Evolutionary conservation across 169 alveolate species (phyloP).

Genomic region (Plasmodium gallinaceum): DNA sequence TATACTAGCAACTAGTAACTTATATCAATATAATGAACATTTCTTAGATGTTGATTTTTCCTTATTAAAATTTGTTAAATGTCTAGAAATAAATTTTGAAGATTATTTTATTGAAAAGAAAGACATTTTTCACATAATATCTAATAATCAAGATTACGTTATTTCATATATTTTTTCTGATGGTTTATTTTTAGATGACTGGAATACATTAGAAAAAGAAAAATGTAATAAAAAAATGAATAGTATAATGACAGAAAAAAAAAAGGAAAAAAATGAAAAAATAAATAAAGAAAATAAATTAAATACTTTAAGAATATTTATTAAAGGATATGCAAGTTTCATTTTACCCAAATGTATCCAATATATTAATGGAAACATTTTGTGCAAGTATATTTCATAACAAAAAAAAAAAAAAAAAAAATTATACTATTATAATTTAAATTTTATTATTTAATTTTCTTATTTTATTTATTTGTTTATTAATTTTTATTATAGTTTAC

Average conservation of each 20-base stretch:
- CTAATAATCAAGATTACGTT: not conserved
- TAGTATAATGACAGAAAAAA: not conserved
- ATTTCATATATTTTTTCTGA: slow-evolving; percentile 39
- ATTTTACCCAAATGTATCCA: slow-evolving; percentile 35
- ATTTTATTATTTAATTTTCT: too few relatives aligned
- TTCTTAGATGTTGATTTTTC: slow-evolving; percentile 18
- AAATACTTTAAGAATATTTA: slow-evolving; percentile 28
- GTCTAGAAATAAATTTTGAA: slow-evolving; percentile 22
- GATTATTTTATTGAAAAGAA: slow-evolving; percentile 36
- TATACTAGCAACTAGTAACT: slow-evolving; percentile 46
- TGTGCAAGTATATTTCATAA: not conserved
- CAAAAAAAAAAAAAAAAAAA: not conserved
- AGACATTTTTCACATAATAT: slow-evolving; percentile 21
- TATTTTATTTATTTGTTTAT: too few relatives aligned
- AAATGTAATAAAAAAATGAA: not conserved
- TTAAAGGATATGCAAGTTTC: slow-evolving; percentile 17
- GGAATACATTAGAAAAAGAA: not conserved
- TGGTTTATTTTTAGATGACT: not conserved
- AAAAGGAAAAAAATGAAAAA: not conserved
- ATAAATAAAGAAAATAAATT: not conserved
- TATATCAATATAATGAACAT: slow-evolving; percentile 58
- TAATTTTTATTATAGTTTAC: too few relatives aligned
- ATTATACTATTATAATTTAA: too few relatives aligned
- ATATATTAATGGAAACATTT: slow-evolving; percentile 28
- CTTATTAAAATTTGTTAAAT: slow-evolving; percentile 13